Evolutionary conservation across 202 grass and related monocot genomes (phyloP), one percentile per base, ranked within the genome.

Genomic region (Setaria italica): DNA sequence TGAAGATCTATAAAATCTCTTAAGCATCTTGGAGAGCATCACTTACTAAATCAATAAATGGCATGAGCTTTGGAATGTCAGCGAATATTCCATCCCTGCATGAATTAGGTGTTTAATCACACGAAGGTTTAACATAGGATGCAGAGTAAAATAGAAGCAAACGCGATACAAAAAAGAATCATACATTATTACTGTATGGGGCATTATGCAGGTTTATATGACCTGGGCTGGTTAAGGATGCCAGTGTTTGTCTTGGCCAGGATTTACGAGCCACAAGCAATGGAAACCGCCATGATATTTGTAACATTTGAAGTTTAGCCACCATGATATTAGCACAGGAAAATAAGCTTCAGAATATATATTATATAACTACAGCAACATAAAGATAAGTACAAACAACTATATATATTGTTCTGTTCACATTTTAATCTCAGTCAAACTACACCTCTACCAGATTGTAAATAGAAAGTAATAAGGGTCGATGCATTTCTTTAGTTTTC

Each of bases 31-130:
- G 56, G 16, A 69, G 42, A 74, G n/a, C 1, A 49, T 65, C 39
- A 37, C 89, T 88, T 58, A 91, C 89, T 65, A 85, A 88, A 63
- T 88, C 89, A 78, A 91, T 67, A 72, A 81, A n/a, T 78, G 77
- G 55, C 82, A 91, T 88, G 66, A 91, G 85, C 72, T 85, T 91
- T 45, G 83, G 77, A 14, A 88, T 68, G 50, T 91, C 89, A 78
- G 48, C 72, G 62, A 91, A 88, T 72, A 91, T 78, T 41, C 41
- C 57, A 77, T 88, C 77, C 72, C 89, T 91, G 80, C 20, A 83
- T 34, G 73, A 82, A 85, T 46, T 43, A 84, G 29, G 62, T 76
- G 66, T 84, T 48, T 80, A 65, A 77, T 85, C 20, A 85, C 9
- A 12, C 45, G 16, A 85, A 81, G 30, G 29, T 54, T 70, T 39